A percentile compares a stretch with the other conserved stretches of the same genome.
Evolutionary conservation across 192 early-diverging fungal genomes (phyloP).

Genomic region (Backusella tarrabulga): DNA sequence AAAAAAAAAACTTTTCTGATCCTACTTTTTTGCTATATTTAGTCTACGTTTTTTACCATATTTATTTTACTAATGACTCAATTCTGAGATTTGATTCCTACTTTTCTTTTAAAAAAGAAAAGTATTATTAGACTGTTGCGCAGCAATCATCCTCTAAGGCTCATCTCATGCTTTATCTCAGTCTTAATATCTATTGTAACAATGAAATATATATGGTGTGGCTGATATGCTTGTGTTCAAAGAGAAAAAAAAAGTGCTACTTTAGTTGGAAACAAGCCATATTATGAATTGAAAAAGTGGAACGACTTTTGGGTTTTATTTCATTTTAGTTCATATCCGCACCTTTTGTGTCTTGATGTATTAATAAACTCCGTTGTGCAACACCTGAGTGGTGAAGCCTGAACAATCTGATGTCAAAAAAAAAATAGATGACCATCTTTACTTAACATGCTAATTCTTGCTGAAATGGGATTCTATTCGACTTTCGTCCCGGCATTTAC

Average conservation of each 20-base stretch:
- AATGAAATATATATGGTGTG: not conserved
- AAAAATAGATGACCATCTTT: not conserved
- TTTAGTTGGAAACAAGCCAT: not conserved
- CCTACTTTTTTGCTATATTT: not conserved
- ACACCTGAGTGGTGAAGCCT: not conserved
- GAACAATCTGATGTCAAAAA: not conserved
- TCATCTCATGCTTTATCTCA: not conserved
- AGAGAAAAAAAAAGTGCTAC: not conserved
- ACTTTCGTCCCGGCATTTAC: not conserved
- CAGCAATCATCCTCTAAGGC: not conserved
- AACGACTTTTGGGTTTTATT: slow-evolving; percentile 1
- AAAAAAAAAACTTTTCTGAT: not conserved
- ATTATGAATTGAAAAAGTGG: not conserved
- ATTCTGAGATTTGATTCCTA: not conserved
- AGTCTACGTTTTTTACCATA: not conserved
- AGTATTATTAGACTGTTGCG: not conserved
- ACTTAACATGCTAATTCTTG: not conserved
- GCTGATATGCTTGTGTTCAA: not conserved
- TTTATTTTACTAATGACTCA: not conserved
- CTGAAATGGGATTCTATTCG: not conserved
- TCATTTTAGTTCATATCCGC: not conserved
- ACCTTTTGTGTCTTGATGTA: not conserved
- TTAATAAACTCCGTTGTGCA: not conserved
- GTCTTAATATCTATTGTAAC: not conserved
- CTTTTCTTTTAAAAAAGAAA: not conserved